Conservation (phyloP, 306 rosid species). For the Quercus dentata region DNA sequence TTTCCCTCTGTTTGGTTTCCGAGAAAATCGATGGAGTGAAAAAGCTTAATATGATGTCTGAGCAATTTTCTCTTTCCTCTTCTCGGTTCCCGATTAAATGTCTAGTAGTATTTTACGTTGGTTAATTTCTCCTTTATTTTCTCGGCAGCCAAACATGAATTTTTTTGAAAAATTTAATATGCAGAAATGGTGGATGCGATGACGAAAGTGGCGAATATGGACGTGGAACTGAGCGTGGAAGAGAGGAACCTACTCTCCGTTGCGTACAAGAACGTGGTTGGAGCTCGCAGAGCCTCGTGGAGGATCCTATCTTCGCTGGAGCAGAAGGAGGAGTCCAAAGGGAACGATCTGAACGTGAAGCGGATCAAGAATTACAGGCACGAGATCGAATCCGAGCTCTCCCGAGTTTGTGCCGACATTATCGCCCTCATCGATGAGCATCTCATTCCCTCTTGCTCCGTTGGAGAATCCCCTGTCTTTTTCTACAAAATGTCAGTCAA, state of each 20-base stretch:
- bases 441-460: conserved; percentile 40
- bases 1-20: neutral
- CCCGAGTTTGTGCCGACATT: conserved; percentile 45
- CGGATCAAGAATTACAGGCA: conserved; percentile 47
- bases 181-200: conserved; percentile 68
- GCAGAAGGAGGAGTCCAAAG: conserved; percentile 54
- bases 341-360: conserved; percentile 45
- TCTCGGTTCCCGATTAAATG: too few species aligned
- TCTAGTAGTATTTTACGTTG: neutral
- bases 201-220: conserved; percentile 54
- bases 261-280: conserved; percentile 55
- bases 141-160: neutral
- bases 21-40: neutral
- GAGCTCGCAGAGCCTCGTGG: conserved; percentile 67
- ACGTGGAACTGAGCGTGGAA: conserved; percentile 55
- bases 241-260: conserved; percentile 60
- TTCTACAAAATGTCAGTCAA: conserved; percentile 47
- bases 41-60: too few species aligned
- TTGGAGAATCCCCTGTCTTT: conserved; percentile 47
- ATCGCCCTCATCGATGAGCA: conserved; percentile 53
- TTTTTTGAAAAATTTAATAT: too few species aligned
- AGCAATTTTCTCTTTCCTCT: too few species aligned
- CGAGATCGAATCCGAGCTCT: conserved; percentile 53
- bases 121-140: neutral
- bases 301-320: conserved; percentile 58